A percentile compares a stretch with the other conserved stretches of the same genome.
Evolutionary conservation across 305 asterid species (phyloP).

Genomic region (Salvia sclarea): DNA sequence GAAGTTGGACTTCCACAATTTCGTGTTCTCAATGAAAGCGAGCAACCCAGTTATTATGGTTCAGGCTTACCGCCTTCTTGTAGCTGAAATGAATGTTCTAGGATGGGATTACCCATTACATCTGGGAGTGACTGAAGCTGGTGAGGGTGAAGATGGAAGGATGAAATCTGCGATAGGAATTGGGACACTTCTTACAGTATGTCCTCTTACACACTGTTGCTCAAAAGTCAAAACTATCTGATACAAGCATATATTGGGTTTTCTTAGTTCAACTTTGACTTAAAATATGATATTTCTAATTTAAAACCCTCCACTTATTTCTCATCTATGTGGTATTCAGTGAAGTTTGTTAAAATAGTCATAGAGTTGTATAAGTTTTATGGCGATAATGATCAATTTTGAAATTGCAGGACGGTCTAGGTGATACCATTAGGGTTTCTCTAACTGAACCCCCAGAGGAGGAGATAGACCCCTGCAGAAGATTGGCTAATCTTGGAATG

Average conservation of each 20-base stretch:
- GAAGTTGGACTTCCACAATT: constrained; percentile 93
- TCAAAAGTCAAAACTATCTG: constrained; percentile 20
- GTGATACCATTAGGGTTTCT: constrained; percentile 97
- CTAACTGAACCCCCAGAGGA: constrained; percentile 94
- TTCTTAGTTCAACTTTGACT: constrained; percentile 12
- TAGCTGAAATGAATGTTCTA: constrained; percentile 97
- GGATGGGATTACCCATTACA: constrained; percentile 99
- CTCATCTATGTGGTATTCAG: not conserved
- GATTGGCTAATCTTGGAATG: constrained; percentile 95
- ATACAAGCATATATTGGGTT: not conserved
- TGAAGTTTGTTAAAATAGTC: not conserved
- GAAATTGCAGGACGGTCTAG: constrained; percentile 82
- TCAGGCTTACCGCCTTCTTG: constrained; percentile 95
- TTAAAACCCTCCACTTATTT: not conserved
- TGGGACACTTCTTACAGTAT: constrained; percentile 75
- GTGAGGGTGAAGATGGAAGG: constrained; percentile 99
- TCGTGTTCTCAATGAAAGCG: constrained; percentile 98
- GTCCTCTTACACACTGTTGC: constrained; percentile 17
- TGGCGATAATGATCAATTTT: constrained; percentile 26
- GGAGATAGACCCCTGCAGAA: constrained; percentile 98
- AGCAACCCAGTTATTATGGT: constrained; percentile 99
- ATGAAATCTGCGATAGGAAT: constrained; percentile 99
- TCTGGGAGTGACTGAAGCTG: constrained; percentile 99
- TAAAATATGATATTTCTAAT: not conserved
- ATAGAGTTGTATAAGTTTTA: not conserved